Evolutionary conservation across 23 red algal species (phyloP).

Genomic region (Gracilaria gracilis): DNA sequence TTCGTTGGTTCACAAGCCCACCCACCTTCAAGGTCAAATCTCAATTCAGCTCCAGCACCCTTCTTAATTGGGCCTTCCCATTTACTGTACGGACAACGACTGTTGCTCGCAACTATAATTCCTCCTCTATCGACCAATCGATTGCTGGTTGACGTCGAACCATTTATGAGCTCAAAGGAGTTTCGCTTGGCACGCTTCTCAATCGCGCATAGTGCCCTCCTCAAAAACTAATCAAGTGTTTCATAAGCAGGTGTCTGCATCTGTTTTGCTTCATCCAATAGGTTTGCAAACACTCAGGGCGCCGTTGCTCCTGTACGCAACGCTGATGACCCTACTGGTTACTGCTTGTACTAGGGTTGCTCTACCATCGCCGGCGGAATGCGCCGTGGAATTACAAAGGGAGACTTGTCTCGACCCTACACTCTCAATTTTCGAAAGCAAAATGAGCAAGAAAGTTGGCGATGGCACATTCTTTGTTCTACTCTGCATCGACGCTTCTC

Average conservation of each 20-base stretch:
- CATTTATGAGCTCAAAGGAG: background rate
- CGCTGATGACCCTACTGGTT: background rate
- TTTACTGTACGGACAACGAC: constrained; percentile 17
- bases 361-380: too few species aligned
- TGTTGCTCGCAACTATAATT: background rate
- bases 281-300: background rate
- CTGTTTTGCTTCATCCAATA: constrained; percentile 16
- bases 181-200: background rate
- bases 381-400: background rate
- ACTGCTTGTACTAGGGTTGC: too few species aligned
- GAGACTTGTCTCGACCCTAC: too few species aligned
- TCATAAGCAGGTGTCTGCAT: background rate
- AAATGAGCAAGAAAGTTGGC: too few species aligned
- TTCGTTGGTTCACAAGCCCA: background rate
- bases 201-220: background rate
- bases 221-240: too few species aligned
- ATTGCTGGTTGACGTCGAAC: constrained; percentile 21
- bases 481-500: too few species aligned
- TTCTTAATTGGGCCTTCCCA: constrained; percentile 26
- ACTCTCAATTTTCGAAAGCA: too few species aligned
- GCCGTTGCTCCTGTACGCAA: background rate
- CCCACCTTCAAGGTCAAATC: background rate
- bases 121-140: constrained; percentile 27
- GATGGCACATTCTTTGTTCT: too few species aligned
- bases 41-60: background rate